Conservation (phyloP, 176 grass and related monocot genomes). For the Triticum monococcum region DNA sequence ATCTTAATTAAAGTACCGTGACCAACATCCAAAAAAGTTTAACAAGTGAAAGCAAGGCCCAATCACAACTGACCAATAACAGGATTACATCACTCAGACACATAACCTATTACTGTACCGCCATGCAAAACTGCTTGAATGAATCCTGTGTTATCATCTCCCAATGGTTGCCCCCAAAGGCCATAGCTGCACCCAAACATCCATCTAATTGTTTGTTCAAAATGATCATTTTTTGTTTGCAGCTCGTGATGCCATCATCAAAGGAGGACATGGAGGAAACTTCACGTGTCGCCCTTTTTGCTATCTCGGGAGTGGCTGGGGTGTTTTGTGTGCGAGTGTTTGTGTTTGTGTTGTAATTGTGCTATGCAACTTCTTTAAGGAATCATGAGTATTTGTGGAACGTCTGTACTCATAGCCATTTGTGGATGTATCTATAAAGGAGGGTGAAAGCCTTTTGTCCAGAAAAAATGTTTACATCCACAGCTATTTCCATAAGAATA, state of each 20-base stretch:
- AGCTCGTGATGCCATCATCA: not conserved
- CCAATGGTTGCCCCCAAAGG: not conserved
- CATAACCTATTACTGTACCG: not conserved
- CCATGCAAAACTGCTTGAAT: not conserved
- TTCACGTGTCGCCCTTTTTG: not conserved
- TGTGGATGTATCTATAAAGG: not conserved
- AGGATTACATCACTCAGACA: not conserved
- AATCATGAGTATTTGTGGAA: not conserved
- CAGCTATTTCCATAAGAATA: not conserved
- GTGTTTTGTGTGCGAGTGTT: not conserved
- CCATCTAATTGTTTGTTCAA: not conserved
- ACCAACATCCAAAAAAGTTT: not conserved
- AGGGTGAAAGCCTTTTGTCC: not conserved
- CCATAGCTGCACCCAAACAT: not conserved
- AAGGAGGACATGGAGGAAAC: not conserved
- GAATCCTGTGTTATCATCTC: not conserved
- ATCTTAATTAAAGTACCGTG: no score
- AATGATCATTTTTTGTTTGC: not conserved
- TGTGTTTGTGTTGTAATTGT: not conserved
- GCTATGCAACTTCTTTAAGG: not conserved
- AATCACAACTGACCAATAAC: not conserved
- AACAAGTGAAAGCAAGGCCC: not conserved
- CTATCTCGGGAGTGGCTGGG: not conserved
- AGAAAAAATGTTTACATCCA: not conserved
- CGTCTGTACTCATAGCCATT: not conserved